Evolutionary conservation across 2,329 filamentous ascomycete species (phyloP), one percentile per base, ranked within the genome.

Genomic region (Paecilomyces variotii): DNA sequence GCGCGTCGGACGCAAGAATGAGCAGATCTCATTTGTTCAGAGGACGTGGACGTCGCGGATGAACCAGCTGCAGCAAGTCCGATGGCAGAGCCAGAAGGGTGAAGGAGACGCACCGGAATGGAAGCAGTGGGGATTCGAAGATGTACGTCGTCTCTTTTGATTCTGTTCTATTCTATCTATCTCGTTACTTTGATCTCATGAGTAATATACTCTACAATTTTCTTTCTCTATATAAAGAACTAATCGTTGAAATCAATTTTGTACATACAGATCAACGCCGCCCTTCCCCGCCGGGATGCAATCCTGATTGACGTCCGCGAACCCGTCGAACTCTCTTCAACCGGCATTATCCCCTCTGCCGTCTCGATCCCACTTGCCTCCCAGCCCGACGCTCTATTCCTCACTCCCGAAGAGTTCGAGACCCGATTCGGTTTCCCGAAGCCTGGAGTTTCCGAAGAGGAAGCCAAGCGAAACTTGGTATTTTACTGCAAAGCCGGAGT

Each of bases 401-500:
- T 97, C 6, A 72, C 80, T 0, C 79, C 82, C 0, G 88, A 90
- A 11, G 91, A 96, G 63, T 97, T 97, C 70, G 83, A 89, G 70
- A 89, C 91, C 60, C 78, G 87, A 14, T 92, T 91, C 74, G 92
- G 91, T 3, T 96, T 89, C 69, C 76, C 81, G 60, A 88, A 90
- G 61, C 92, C 87, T 0, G 67, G 68, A 2, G 78, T 78, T 60
- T 79, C 50, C 4, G 57, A 56, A 14, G 56, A 54, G 14, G 45
- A 60, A 19, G 56, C 34, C n/a, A 59, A 60, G 11, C 67, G 72
- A 54, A 73, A 78, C 60, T 66, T 96, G 12, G 81, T 97, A 3
- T 94, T 97, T 68, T 97, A 96, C 74, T 99, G 94, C 77, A 95
- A 91, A 78, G 87, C 92, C 0, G 94, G 94, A 1, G 90, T 97